These are phyloP conservation scores for Clarireedia hainanense DNA, from an alignment of 2,329 filamentous ascomycete species.

Conservation along the genomic window DNA sequence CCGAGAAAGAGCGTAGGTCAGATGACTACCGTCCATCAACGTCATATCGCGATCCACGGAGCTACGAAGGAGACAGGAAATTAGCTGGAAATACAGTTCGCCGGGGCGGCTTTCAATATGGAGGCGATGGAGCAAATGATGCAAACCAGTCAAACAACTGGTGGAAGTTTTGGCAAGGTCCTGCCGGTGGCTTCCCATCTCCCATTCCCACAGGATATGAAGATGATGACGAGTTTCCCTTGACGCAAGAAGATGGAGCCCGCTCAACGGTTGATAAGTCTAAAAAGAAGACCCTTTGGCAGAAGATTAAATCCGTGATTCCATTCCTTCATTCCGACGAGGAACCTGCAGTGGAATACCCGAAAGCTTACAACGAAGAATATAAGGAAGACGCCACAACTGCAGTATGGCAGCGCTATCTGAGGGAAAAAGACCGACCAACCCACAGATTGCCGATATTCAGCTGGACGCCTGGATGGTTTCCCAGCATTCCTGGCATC, in stretches of 20 bases:
- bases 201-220: slow-evolving; percentile 52
- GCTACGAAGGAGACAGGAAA: background rate
- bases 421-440: slow-evolving; percentile 74
- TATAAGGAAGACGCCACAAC: slow-evolving; percentile 53
- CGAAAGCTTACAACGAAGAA: slow-evolving; percentile 53
- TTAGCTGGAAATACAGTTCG: slow-evolving; percentile 23
- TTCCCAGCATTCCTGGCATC: slow-evolving; percentile 69
- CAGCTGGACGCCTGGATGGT: slow-evolving; percentile 52
- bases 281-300: slow-evolving; percentile 40
- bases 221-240: slow-evolving; percentile 32
- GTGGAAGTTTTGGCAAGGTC: slow-evolving; percentile 60
- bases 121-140: slow-evolving; percentile 16
- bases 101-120: slow-evolving; percentile 13
- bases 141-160: slow-evolving; percentile 30
- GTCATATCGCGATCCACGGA: background rate
- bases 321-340: slow-evolving; percentile 35
- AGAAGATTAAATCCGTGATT: slow-evolving; percentile 41
- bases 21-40: slow-evolving; percentile 9
- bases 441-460: slow-evolving; percentile 69
- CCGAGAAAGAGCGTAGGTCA: background rate
- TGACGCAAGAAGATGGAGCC: slow-evolving; percentile 30
- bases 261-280: background rate
- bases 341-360: slow-evolving; percentile 41
- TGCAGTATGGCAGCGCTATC: slow-evolving; percentile 74
- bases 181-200: slow-evolving; percentile 51